Evolutionary conservation across 805 yeast genomes (phyloP), one percentile per base, ranked within the genome.

Genomic region (Tetrapisispora arboricola): DNA sequence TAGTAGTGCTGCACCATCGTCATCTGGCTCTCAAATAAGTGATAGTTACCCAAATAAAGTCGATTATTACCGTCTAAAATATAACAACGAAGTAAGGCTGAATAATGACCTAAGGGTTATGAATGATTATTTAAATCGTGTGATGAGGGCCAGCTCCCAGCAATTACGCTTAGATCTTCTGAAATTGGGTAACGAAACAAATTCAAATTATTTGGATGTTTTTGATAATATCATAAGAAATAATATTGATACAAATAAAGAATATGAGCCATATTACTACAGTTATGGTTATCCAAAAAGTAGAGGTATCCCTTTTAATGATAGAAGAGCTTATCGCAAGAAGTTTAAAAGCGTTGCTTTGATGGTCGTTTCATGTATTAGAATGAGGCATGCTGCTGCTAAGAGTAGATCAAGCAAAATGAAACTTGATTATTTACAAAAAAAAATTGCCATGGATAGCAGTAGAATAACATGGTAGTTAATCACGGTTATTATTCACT

Each of bases 81-180:
- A 56, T 33, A 48, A 57, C 36, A 50, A 42, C n/a, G 65, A 60
- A 39, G 56, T 53, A 4, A 49, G 47, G 37, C 56, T 53, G 28
- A 61, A 56, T 40, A 58, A 58, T 39, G 65, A 58, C 38, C 37
- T 59, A 22, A 52, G 45, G 12, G 53, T 57, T 16, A 51, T 58
- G 49, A 59, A 58, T 28, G 57, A 55, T 16, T 61, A 61, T 36
- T 40, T 59, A 38, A 55, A 58, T 38, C 53, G 55, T 16, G 58
- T 60, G 10, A 39, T 61, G 29, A 49, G 50, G 27, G 58, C 60
- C 16, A 49, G 60, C 16, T 51, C 63, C 3, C 51, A 47, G 27
- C 61, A 58, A 32, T 40, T 59, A 24, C 49, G 56, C 20, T 45
- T 53, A 17, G 64, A 60, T 37, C 46, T 53, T 12, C 39, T 52